A percentile compares a stretch with the other conserved stretches of the same genome.
Conservation (phyloP, 768 basidiomycete genomes). For the Trametes punicea region DNA sequence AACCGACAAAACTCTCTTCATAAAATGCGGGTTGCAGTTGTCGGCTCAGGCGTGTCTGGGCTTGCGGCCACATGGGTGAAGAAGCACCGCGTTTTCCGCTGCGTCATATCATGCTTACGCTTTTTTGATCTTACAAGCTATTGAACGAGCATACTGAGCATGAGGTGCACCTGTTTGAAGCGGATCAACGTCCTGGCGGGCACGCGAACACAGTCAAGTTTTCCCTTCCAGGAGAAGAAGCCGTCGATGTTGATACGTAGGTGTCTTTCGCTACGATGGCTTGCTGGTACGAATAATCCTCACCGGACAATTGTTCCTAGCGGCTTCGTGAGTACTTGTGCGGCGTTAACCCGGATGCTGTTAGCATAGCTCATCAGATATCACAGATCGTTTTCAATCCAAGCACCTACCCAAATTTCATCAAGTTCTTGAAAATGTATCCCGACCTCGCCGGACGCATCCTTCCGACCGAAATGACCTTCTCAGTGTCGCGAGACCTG, state of each 20-base stretch:
- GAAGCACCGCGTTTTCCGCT: neutral
- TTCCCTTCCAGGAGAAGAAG: conserved; percentile 35
- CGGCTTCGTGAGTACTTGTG: conserved; percentile 52
- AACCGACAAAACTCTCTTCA: neutral
- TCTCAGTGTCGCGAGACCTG: conserved; percentile 67
- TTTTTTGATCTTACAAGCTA: conserved; percentile 36
- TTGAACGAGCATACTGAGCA: conserved; percentile 73
- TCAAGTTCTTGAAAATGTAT: conserved; percentile 57
- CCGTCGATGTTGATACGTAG: conserved; percentile 67
- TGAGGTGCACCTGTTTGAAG: conserved; percentile 73
- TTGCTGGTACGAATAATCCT: neutral
- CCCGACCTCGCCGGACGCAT: conserved; percentile 41
- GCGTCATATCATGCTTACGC: neutral
- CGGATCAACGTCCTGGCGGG: conserved; percentile 63
- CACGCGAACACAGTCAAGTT: conserved; percentile 75
- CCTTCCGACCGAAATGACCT: conserved; percentile 70
- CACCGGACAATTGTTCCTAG: conserved; percentile 29
- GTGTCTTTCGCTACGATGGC: conserved; percentile 25
- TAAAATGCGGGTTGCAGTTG: conserved; percentile 51
- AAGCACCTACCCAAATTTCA: conserved; percentile 74
- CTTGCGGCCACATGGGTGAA: conserved; percentile 72
- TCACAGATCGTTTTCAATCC: conserved; percentile 73
- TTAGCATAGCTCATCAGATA: too few species aligned
- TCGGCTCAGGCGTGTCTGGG: conserved; percentile 79
- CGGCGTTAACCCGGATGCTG: too few species aligned